These are phyloP conservation scores for Chlamydomonas eustigma DNA, from an alignment of 139 green algal species.

Conservation along the genomic window DNA sequence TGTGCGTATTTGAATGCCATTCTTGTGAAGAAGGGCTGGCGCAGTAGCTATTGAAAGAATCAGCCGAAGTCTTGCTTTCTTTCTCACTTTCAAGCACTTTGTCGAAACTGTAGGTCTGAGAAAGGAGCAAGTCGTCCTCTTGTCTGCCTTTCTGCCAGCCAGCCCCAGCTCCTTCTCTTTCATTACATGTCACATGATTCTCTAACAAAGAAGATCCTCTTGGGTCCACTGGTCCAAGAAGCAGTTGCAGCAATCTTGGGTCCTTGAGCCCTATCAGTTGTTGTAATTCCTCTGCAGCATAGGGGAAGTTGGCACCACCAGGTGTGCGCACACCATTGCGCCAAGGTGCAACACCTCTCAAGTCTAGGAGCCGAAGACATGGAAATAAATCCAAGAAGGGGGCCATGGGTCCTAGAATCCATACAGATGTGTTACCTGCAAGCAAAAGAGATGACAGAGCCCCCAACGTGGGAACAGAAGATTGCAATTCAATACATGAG, in stretches of 20 bases:
- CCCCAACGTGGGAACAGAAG: too few relatives aligned
- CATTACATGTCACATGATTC: background rate
- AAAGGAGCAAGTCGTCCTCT: too few relatives aligned
- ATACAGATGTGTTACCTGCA: background rate
- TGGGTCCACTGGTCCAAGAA: background rate
- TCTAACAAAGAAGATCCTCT: background rate
- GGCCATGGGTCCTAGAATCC: background rate
- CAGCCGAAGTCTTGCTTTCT: too few relatives aligned
- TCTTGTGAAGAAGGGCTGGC: too few relatives aligned
- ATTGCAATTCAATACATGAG: too few relatives aligned
- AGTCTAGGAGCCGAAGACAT: background rate
- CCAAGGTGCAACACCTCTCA: background rate
- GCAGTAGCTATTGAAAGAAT: too few relatives aligned
- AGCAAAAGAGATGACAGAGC: background rate
- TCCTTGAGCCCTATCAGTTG: too few relatives aligned
- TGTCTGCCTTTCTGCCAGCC: too few relatives aligned
- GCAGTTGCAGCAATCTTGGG: background rate
- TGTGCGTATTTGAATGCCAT: too few relatives aligned
- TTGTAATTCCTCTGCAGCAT: too few relatives aligned
- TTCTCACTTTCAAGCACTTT: too few relatives aligned
- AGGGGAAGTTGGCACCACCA: background rate
- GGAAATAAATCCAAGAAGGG: background rate
- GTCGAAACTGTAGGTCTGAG: too few relatives aligned
- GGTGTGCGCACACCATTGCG: background rate
- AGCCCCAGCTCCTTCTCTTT: background rate